Conservation (phyloP, 208 protist species). For the Vickermania spadyakhi region DNA sequence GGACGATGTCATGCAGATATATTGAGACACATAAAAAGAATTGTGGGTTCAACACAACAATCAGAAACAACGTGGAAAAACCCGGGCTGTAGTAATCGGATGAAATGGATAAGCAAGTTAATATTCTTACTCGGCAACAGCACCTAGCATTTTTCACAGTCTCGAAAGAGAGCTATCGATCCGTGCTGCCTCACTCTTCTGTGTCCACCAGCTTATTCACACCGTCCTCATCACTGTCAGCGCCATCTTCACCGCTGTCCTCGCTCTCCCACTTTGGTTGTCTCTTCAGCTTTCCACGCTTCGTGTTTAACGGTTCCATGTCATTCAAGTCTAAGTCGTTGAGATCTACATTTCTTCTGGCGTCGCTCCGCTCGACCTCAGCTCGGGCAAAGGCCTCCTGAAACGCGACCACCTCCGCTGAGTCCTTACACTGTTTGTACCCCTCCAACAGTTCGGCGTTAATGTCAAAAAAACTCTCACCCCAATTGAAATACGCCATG, state of each 20-base stretch:
- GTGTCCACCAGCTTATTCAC: no score
- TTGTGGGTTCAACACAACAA: background rate
- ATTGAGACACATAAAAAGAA: background rate
- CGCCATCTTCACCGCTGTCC: slow-evolving; percentile 17
- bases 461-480: slow-evolving; percentile 93
- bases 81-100: no score
- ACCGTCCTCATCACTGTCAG: no score
- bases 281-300: slow-evolving; percentile 33
- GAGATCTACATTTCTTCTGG: slow-evolving; percentile 35
- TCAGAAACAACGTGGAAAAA: background rate
- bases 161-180: no score
- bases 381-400: slow-evolving; percentile 46
- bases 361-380: slow-evolving; percentile 27
- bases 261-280: slow-evolving; percentile 22
- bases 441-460: slow-evolving; percentile 92
- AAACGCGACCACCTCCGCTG: slow-evolving; percentile 50
- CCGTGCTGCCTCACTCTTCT: no score
- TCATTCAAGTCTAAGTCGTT: slow-evolving; percentile 40
- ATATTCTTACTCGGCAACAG: no score
- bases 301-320: slow-evolving; percentile 38
- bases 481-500: slow-evolving; percentile 96
- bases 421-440: slow-evolving; percentile 48
- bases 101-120: no score
- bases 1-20: background rate
- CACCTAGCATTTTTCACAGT: no score